Evolutionary conservation across 805 yeast genomes (phyloP).

Genomic region (Cyberlindnera mycetangii): DNA sequence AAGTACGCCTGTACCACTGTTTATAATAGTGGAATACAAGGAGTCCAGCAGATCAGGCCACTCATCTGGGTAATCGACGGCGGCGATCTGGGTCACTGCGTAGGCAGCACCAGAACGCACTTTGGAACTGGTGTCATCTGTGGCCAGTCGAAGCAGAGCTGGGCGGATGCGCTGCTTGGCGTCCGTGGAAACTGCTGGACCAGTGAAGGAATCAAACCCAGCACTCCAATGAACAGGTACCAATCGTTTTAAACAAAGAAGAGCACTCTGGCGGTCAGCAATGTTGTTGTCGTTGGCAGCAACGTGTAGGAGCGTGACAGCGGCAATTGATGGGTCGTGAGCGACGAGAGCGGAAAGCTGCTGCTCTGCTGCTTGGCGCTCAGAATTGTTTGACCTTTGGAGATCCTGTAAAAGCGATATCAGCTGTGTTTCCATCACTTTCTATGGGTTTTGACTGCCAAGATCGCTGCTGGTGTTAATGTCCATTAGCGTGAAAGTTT

Average conservation of each 20-base stretch:
- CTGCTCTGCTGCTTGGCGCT: slow-evolving; percentile 30
- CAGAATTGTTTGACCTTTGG: slow-evolving; percentile 39
- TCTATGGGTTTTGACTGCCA: neutral
- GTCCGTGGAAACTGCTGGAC: slow-evolving; percentile 56
- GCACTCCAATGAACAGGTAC: slow-evolving; percentile 81
- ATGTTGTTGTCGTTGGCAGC: slow-evolving; percentile 35
- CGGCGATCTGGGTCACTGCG: slow-evolving; percentile 79
- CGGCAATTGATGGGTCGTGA: slow-evolving; percentile 47
- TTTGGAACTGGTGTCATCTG: slow-evolving; percentile 50
- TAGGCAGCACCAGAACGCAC: slow-evolving; percentile 67
- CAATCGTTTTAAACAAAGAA: slow-evolving; percentile 63
- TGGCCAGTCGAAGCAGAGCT: slow-evolving; percentile 43
- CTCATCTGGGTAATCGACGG: slow-evolving; percentile 91
- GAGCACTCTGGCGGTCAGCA: slow-evolving; percentile 54
- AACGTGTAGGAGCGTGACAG: slow-evolving; percentile 40
- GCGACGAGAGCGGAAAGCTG: slow-evolving; percentile 39
- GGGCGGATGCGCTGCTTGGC: slow-evolving; percentile 51
- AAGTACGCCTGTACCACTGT: slow-evolving; percentile 15
- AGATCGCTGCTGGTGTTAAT: neutral
- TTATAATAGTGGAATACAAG: slow-evolving; percentile 41
- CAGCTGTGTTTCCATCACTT: slow-evolving; percentile 9
- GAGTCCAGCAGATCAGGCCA: slow-evolving; percentile 73
- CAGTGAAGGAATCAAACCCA: slow-evolving; percentile 71
- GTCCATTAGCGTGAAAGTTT: slow-evolving; percentile 1
- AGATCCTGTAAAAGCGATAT: slow-evolving; percentile 27